phyloP scores from a whole-genome alignment of 345 rosid species.

The Arabidopsis arenosa region DNA sequence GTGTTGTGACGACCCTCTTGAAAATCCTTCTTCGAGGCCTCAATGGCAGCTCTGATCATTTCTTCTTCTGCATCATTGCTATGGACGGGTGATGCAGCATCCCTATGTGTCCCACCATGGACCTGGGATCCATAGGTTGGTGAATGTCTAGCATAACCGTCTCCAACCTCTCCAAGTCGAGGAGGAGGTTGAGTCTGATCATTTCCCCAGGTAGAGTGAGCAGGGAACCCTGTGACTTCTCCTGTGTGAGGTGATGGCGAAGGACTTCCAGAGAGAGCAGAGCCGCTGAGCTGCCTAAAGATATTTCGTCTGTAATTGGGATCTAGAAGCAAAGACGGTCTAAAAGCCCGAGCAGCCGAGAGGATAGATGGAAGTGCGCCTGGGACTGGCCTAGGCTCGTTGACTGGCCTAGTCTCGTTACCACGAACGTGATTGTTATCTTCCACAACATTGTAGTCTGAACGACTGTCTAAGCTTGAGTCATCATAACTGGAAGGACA shows the following conservation, averaged over 20 bases:
- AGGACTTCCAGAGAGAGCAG: conserved; percentile 44
- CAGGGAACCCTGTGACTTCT: conserved; percentile 49
- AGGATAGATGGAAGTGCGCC: conserved; percentile 61
- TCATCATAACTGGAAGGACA: conserved; percentile 51
- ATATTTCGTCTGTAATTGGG: conserved; percentile 72
- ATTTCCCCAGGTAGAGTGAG: conserved; percentile 41
- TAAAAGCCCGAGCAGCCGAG: conserved; percentile 71
- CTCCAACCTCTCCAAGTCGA: conserved; percentile 46
- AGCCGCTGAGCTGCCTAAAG: conserved; percentile 57
- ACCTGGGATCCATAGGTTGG: conserved; percentile 40
- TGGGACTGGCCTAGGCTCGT: conserved; percentile 41
- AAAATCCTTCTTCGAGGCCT: conserved; percentile 75
- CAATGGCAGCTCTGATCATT: conserved; percentile 77
- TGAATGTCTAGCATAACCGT: conserved; percentile 43
- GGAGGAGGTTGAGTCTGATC: conserved; percentile 49
- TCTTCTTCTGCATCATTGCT: conserved; percentile 63
- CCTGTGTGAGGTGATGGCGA: conserved; percentile 46
- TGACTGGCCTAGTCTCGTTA: conserved; percentile 41
- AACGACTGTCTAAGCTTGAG: conserved; percentile 44
- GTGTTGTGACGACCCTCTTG: conserved; percentile 38
- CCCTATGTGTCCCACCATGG: conserved; percentile 48
- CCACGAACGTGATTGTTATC: conserved; percentile 45
- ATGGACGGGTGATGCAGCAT: conserved; percentile 40
- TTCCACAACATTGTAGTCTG: conserved; percentile 43
- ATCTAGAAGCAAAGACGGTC: conserved; percentile 75